Percentiles rank a stretch among this genome's conserved stretches.
Evolutionary conservation across 2,329 filamentous ascomycete genomes (phyloP).

Genomic region (Colletotrichum australisinense): DNA sequence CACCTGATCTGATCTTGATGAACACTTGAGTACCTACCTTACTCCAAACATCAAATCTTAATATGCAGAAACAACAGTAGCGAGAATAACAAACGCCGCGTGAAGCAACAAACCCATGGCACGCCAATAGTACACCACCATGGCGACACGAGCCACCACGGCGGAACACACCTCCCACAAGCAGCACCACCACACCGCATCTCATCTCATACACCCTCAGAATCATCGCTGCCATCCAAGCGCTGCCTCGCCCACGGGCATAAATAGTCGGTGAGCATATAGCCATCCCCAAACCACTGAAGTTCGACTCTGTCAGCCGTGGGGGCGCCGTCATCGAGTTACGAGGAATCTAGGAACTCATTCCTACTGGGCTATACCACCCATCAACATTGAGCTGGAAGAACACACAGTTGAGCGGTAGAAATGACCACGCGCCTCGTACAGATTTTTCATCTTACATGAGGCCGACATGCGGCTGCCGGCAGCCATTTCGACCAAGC

Average conservation of each 20-base stretch:
- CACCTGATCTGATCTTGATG: no score
- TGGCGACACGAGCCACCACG: not conserved
- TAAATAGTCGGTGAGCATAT: conserved; percentile 24
- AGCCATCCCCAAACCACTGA: not conserved
- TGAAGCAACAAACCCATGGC: not conserved
- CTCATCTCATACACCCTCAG: not conserved
- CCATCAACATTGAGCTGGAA: not conserved
- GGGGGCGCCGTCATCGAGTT: not conserved
- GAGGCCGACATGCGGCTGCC: not conserved
- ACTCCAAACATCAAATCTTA: not conserved
- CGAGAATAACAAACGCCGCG: not conserved
- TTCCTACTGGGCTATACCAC: conserved; percentile 2
- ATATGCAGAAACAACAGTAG: no score
- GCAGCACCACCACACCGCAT: not conserved
- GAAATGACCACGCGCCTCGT: not conserved
- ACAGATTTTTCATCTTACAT: not conserved
- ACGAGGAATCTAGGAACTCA: not conserved
- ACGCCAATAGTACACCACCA: not conserved
- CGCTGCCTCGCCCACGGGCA: not conserved
- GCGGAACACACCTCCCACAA: not conserved
- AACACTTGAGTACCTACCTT: not conserved
- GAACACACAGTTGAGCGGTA: not conserved
- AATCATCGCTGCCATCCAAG: not conserved
- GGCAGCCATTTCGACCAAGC: not conserved
- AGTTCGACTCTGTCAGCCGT: not conserved